Evolutionary conservation across 805 yeast genomes (phyloP), one percentile per base, ranked within the genome.

Genomic region (Yamadazyma laniorum): DNA sequence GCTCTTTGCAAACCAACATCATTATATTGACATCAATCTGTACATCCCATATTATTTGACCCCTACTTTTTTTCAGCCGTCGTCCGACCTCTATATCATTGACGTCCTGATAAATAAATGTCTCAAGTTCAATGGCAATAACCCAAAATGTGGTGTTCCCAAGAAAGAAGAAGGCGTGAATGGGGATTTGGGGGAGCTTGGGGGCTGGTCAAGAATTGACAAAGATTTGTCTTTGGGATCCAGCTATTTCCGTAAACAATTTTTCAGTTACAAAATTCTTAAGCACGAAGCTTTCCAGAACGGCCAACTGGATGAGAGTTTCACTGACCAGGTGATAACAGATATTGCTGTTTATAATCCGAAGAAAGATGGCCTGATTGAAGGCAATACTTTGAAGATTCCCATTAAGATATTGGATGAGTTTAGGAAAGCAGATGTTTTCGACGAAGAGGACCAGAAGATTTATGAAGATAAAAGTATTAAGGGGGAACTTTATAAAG

Each of bases 201-300:
- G 63, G 6, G 61, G 60, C 9, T 77, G 80, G 79, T 37, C 44
- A 25, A 57, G 60, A 34, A 44, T 74, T 18, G 65, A 67, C 16
- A 76, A 76, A 46, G 82, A 78, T 49, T 58, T 79, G 26, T 49
- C 52, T 13, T 59, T 78, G 39, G 70, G 70, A 4, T 47, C 53
- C 16, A 60, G 71, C 4, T 75, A 79, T 79, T 45, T 64, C 25
- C 50, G 55, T 33, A 58, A 59, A 34, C 65, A 67, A 27, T 77
- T 50, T 49, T 47, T 79, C 14, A 63, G 54, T n/a, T 53, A 54
- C 42, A 54, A 67, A 44, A 48, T 48, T 13, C 45, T 61, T 40
- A 49, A 48, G 36, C 37, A 51, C 35, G 46, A 48, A 32, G 50
- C 50, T 19, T 44, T 60, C 16, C 36, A 29, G 31, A 33, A 35